Percentiles rank a stretch among this genome's conserved stretches.
Conservation (phyloP, 2,329 filamentous ascomycete species). For the Ophiostoma angusticollis region DNA sequence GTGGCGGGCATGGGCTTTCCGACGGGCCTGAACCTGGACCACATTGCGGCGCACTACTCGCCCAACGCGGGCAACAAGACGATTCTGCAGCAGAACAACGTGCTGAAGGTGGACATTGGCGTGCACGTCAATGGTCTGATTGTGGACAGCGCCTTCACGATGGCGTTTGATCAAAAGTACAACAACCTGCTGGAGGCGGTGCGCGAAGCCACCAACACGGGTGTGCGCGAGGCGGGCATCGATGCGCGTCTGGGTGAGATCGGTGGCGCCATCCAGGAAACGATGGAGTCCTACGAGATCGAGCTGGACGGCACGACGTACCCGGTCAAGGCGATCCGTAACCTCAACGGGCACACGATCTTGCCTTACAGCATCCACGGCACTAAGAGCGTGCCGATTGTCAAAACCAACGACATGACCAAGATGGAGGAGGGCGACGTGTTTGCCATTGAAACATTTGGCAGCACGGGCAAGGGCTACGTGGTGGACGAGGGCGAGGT, state of each 20-base stretch:
- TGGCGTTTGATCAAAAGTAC: slow-evolving; percentile 62
- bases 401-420: slow-evolving; percentile 74
- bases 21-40: slow-evolving; percentile 68
- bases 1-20: slow-evolving; percentile 74
- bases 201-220: slow-evolving; percentile 69
- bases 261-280: slow-evolving; percentile 71
- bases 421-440: slow-evolving; percentile 98
- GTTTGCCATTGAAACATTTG: slow-evolving; percentile 93
- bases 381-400: slow-evolving; percentile 85
- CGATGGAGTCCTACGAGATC: slow-evolving; percentile 87
- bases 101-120: slow-evolving; percentile 74
- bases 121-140: slow-evolving; percentile 71
- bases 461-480: slow-evolving; percentile 80
- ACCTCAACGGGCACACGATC: slow-evolving; percentile 84
- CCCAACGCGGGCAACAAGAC: slow-evolving; percentile 76
- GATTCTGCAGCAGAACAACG: slow-evolving; percentile 57
- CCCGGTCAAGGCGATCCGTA: slow-evolving; percentile 74
- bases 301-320: slow-evolving; percentile 68
- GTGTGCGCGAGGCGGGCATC: slow-evolving; percentile 81
- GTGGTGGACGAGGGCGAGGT: slow-evolving; percentile 80
- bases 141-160: slow-evolving; percentile 69
- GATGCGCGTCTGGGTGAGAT: slow-evolving; percentile 82
- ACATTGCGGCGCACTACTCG: slow-evolving; percentile 72
- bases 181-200: slow-evolving; percentile 63
- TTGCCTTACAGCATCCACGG: slow-evolving; percentile 83